Percentiles rank a stretch among this genome's conserved stretches.
These are phyloP conservation scores for Penicillium italicum DNA, from an alignment of 2,329 filamentous ascomycete genomes.

Conservation along the genomic window DNA sequence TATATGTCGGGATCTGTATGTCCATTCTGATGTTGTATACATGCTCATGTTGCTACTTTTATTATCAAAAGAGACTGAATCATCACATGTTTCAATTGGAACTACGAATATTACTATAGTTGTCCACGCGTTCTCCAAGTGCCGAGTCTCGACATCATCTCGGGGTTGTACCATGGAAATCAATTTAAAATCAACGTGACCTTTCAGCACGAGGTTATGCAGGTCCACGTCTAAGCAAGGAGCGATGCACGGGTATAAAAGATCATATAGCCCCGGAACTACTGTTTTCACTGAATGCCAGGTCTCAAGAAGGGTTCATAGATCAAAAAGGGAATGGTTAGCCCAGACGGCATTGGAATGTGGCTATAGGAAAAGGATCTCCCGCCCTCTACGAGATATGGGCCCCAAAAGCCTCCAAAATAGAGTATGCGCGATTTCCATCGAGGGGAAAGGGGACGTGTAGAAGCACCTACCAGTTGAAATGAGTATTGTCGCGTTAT, in stretches of 20 bases:
- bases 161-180: neutral
- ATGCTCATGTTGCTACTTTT: too few species aligned
- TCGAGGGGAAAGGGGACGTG: constrained; percentile 3
- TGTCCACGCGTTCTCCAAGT: neutral
- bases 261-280: neutral
- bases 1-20: neutral
- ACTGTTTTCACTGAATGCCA: too few species aligned
- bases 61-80: too few species aligned
- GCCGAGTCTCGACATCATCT: neutral
- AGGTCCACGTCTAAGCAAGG: constrained; percentile 1
- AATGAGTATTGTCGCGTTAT: neutral
- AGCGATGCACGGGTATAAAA: neutral
- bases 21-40: too few species aligned
- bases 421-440: constrained; percentile 9
- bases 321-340: neutral
- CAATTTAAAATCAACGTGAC: neutral
- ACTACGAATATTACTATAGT: too few species aligned
- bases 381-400: neutral
- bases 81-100: too few species aligned
- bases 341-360: constrained; percentile 7
- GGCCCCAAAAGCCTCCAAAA: neutral
- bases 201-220: constrained; percentile 4
- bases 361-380: neutral
- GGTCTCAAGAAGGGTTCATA: neutral
- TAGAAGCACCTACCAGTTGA: neutral